Base-by-base conservation (phyloP, 305 asterid species). In the Fraxinus greggii region DNA sequence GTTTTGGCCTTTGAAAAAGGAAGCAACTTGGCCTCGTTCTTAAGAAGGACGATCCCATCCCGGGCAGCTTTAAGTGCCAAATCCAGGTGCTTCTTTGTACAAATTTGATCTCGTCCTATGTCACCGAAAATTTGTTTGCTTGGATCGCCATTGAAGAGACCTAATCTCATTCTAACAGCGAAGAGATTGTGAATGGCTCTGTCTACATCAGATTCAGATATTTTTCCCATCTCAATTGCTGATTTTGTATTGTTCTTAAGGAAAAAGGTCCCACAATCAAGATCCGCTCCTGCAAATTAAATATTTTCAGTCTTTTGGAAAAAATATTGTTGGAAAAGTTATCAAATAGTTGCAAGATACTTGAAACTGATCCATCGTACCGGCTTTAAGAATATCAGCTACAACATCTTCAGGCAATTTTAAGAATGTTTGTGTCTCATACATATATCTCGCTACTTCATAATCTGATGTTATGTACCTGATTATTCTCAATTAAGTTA, bases 401-500 rank as follows among this genome's bases (percentile, higher is more conserved):
- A 88, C 90, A 12, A 93, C 92, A 17, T 93, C 94, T 87, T 92
- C 95, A 3, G 86, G 95, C 29, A 88, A 75, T 56, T 80, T 84
- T 4, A 89, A 87, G 79, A 87, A 93, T 54, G 88, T 90, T 54
- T 91, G 95, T 32, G 85, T 77, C 75, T 90, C 87, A 48, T 84
- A 85, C 69, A 92, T 86, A 36, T 80, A 89, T 6, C 90, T 77
- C 6, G 90, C 91, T 23, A 95, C 97, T 6, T 92, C 94, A 78
- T 94, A 93, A 24, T 93, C 97, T 13, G 97, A 89, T 3, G 90
- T 86, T 76, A 93, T 91, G 82, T 93, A 93, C 92, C 98, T 93
- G 84, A 36, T 78, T 59, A 45, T 35, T 78, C 31, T n/a, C 77
- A 38, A 36, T 8, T 45, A 65, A 48, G 42, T 61, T 28, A 88